Conservation (phyloP, 2,329 filamentous ascomycete genomes). For the Cephalotrichum gorgonifer region DNA sequence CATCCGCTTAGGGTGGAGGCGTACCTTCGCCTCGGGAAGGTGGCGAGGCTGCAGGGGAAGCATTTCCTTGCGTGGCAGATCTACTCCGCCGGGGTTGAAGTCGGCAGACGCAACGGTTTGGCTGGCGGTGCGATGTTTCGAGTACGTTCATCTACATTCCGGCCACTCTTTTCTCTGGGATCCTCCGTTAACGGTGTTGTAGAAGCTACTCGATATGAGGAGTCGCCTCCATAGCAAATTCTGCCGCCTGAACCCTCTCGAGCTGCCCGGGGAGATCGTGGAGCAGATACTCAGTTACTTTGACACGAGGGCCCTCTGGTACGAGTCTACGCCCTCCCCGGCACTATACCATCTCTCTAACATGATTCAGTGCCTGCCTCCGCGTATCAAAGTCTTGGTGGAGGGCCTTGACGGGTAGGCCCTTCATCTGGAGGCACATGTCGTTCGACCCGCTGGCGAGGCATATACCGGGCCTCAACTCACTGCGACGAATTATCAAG, state of each 20-base stretch:
- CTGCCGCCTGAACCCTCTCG: slow-evolving; percentile 2
- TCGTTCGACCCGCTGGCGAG: background rate
- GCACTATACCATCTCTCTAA: background rate
- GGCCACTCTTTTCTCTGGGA: background rate
- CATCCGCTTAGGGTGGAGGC: slow-evolving; percentile 28
- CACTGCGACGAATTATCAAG: slow-evolving; percentile 2
- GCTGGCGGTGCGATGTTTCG: slow-evolving; percentile 20
- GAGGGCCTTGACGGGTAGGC: background rate
- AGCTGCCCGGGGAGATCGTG: slow-evolving; percentile 6
- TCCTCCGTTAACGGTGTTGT: background rate
- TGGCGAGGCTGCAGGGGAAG: slow-evolving; percentile 25
- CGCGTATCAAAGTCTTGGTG: slow-evolving; percentile 4
- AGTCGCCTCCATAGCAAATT: slow-evolving; percentile 2
- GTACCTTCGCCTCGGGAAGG: slow-evolving; percentile 30
- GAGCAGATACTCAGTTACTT: slow-evolving; percentile 3
- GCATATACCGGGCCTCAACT: background rate
- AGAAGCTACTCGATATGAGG: slow-evolving; percentile 8
- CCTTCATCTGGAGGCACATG: background rate
- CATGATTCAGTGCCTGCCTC: background rate
- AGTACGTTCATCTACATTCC: slow-evolving; percentile 11
- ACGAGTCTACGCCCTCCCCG: background rate
- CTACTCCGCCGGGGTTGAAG: slow-evolving; percentile 27
- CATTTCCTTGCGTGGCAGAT: slow-evolving; percentile 27
- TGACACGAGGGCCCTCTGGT: slow-evolving; percentile 2
- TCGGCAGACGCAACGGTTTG: slow-evolving; percentile 16